Evolutionary conservation across 495 filamentous ascomycete species (phyloP), one percentile per base, ranked within the genome.

Genomic region (Aspergillus sparsus): DNA sequence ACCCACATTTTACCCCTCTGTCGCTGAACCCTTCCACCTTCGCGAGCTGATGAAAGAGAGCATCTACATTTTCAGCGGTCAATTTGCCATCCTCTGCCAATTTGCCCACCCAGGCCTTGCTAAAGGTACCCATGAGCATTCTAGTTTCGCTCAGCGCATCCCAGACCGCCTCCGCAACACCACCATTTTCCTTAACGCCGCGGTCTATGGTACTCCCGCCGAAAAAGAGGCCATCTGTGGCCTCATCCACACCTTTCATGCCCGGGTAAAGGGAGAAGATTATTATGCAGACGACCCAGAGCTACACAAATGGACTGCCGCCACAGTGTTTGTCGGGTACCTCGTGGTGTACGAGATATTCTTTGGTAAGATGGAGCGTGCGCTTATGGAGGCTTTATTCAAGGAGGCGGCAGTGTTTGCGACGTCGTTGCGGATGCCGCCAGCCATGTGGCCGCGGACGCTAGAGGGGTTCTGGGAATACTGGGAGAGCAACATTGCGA

Each of bases 301-400:
- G 53, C 61, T 66, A 11, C 64, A 66, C 35, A 59, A 60, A 27
- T 66, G 61, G 64, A 62, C 60, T 6, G 64, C 64, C 3, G 64
- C 64, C 1, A 66, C 64, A 11, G 37, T 66, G 36, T 63, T 63
- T 44, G 49, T 60, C 6, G 52, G 53, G 10, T 39, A 63, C 7
- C 36, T 66, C 11, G 33, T 61, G 1, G 64, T 63, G 32, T 53
- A 49, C 39, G 64, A 66, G 54, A 49, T 57, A 10, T 61, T 66
- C 57, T 63, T 63, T 37, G 64, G 64, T 3, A 37, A 53, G 45
- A 49, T 66, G 51, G 9, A 41, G 15, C 32, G 35, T 3, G 33
- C 36, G 6, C 33, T 60, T 21, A 62, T 52, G 51, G 64, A 66
- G 18, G 36, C 15, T 0, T 32, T 66, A n/a, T 53, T 60, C 7